Conservation (phyloP, 257 asterid species). For the Fraxinus excelsior region DNA sequence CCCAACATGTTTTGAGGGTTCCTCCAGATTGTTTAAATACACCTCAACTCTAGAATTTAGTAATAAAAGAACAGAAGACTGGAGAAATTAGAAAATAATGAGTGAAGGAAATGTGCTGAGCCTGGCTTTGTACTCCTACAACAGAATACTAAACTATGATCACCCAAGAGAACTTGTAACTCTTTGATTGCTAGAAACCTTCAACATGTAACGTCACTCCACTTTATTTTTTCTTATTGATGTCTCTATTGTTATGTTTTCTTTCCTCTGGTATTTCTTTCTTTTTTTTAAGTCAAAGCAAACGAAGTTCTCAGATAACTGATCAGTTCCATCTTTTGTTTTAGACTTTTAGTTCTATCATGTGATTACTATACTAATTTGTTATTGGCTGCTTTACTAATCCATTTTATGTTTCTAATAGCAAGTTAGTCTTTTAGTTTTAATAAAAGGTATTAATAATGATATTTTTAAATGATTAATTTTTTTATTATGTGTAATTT, state of each 20-base stretch:
- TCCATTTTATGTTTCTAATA: not conserved
- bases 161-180: not conserved
- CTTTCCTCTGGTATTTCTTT: slow-evolving; percentile 2
- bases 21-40: not conserved
- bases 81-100: not conserved
- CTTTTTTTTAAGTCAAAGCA: not conserved
- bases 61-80: not conserved
- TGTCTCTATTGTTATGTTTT: not conserved
- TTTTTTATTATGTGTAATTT: not conserved
- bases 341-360: not conserved
- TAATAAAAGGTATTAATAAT: not conserved
- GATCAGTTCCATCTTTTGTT: not conserved
- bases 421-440: not conserved
- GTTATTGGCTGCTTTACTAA: not conserved
- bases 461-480: too few relatives aligned
- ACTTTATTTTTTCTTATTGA: not conserved
- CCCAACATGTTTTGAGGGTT: not conserved
- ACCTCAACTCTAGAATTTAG: not conserved
- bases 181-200: not conserved
- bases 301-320: not conserved
- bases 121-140: not conserved
- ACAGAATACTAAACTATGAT: not conserved
- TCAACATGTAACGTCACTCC: not conserved
- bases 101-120: not conserved
- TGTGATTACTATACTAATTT: not conserved